Evolutionary conservation across 179 eudicot genomes (phyloP).

Genomic region (Actinidia arguta): DNA sequence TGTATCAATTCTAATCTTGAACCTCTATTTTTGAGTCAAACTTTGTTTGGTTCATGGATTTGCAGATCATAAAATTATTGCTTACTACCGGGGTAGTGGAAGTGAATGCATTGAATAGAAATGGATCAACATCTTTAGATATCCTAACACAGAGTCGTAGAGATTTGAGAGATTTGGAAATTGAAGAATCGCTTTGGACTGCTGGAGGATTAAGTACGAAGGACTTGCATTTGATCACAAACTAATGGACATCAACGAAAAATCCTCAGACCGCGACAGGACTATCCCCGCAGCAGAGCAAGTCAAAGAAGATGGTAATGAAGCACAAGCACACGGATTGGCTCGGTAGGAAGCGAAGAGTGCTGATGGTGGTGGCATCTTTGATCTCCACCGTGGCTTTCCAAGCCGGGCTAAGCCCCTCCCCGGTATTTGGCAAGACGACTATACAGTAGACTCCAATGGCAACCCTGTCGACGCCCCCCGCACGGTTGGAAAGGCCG

Average conservation of each 20-base stretch:
- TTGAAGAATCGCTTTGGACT: slow-evolving; percentile 14
- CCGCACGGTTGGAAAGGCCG: slow-evolving; percentile 24
- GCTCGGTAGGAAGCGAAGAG: slow-evolving; percentile 24
- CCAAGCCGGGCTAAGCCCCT: slow-evolving; percentile 43
- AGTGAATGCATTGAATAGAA: slow-evolving; percentile 17
- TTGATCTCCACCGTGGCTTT: slow-evolving; percentile 42
- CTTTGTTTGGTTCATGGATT: not conserved
- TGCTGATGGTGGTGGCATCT: slow-evolving; percentile 43
- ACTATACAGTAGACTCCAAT: slow-evolving; percentile 5
- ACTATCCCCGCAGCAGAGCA: slow-evolving; percentile 7
- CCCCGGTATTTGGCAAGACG: slow-evolving; percentile 34
- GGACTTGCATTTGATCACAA: slow-evolving; percentile 28
- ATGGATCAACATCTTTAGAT: slow-evolving; percentile 19
- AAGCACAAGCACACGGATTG: slow-evolving; percentile 24
- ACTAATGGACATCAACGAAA: slow-evolving; percentile 7
- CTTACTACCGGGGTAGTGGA: slow-evolving; percentile 13
- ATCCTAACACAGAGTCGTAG: slow-evolving; percentile 22
- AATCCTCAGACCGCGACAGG: slow-evolving; percentile 9
- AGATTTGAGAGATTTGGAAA: slow-evolving; percentile 25
- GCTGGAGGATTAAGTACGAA: slow-evolving; percentile 25
- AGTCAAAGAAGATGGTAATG: not conserved
- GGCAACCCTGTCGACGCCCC: slow-evolving; percentile 17
- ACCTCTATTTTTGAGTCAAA: not conserved
- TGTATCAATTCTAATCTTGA: not conserved
- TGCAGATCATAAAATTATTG: slow-evolving; percentile 20